Evolutionary conservation across 1,139 yeast genomes (phyloP).

Genomic region (Ogataea hybrid): DNA sequence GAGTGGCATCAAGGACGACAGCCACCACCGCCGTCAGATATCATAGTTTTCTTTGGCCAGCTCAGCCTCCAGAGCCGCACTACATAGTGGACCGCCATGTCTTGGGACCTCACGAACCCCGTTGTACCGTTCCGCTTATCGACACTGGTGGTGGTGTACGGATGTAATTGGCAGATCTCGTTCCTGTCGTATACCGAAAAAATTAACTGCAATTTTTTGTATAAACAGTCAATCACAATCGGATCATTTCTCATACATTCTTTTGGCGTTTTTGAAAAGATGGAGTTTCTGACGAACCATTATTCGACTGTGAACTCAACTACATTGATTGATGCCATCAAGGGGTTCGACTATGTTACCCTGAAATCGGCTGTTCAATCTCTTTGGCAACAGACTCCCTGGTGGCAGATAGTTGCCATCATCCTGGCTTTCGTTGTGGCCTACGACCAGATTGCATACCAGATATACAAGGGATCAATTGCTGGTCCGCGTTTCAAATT

Average conservation of each 20-base stretch:
- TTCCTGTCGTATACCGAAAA: constrained; percentile 10
- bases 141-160: not conserved
- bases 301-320: constrained; percentile 9
- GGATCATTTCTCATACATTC: not conserved
- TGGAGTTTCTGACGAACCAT: constrained; percentile 17
- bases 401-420: constrained; percentile 54
- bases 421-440: constrained; percentile 51
- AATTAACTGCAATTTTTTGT: constrained; percentile 7
- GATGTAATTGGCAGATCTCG: constrained; percentile 3
- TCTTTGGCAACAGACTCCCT: constrained; percentile 31
- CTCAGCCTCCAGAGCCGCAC: too few species aligned
- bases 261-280: constrained; percentile 2
- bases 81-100: too few species aligned
- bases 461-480: constrained; percentile 75
- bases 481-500: constrained; percentile 86
- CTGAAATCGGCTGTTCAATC: constrained; percentile 4
- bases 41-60: too few species aligned
- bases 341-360: constrained; percentile 6
- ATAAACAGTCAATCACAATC: constrained; percentile 6
- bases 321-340: constrained; percentile 7
- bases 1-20: too few species aligned
- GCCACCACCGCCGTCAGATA: too few species aligned
- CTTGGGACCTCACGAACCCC: not conserved
- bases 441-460: constrained; percentile 80
- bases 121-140: not conserved